These are phyloP conservation scores for Euphrasia arctica DNA, from an alignment of 305 asterid genomes.

Conservation along the genomic window DNA sequence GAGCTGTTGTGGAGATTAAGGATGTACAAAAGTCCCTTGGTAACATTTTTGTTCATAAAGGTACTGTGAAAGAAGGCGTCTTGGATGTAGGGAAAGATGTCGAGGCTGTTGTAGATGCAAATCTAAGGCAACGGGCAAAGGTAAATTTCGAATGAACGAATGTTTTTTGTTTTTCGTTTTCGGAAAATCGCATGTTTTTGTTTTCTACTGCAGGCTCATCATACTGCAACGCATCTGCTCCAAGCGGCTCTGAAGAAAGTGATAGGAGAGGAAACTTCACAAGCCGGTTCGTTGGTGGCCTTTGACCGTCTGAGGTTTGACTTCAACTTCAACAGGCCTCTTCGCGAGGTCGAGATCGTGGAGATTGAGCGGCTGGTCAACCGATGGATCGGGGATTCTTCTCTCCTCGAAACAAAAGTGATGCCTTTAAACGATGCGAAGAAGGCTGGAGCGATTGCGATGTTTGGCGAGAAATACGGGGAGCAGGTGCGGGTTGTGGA, in stretches of 20 bases:
- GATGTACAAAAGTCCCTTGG: conserved; percentile 84
- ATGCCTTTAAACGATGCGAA: conserved; percentile 82
- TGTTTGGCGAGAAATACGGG: conserved; percentile 99
- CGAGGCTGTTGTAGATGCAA: conserved; percentile 84
- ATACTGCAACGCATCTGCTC: conserved; percentile 94
- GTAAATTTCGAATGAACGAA: conserved; percentile 32
- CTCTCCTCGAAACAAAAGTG: conserved; percentile 65
- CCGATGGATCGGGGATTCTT: conserved; percentile 86
- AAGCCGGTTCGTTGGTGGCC: conserved; percentile 96
- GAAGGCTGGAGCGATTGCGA: conserved; percentile 90
- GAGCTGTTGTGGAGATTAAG: conserved; percentile 59
- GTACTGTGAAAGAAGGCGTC: conserved; percentile 66
- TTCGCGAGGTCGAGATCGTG: conserved; percentile 59
- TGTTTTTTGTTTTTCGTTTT: neutral
- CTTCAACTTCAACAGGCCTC: conserved; percentile 82
- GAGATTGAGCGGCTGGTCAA: conserved; percentile 78
- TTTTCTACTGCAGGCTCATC: conserved; percentile 63
- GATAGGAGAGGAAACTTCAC: conserved; percentile 89
- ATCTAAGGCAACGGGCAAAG: conserved; percentile 88
- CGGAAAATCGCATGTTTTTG: too few relatives aligned
- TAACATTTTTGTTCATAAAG: conserved; percentile 82
- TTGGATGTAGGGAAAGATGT: conserved; percentile 71
- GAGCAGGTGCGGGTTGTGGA: conserved; percentile 97
- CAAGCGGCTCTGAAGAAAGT: conserved; percentile 93
- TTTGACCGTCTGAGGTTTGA: conserved; percentile 94